Conservation (phyloP, 192 early-diverging fungal species). For the Coemansia furcata region DNA sequence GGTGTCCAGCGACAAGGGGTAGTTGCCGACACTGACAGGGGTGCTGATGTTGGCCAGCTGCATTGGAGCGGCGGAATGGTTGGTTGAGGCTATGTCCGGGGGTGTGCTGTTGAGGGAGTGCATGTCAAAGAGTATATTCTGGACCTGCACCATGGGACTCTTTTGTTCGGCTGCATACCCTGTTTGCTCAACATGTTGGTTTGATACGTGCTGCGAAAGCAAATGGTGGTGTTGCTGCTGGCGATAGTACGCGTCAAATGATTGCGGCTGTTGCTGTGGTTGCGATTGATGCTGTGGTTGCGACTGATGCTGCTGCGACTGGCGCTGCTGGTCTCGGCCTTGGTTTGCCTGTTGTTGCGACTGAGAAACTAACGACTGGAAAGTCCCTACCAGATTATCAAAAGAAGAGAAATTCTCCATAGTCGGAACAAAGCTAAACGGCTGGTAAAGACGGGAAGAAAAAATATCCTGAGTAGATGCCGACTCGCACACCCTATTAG, state of each 20-base stretch:
- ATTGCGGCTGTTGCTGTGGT: not conserved
- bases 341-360: constrained; percentile 11
- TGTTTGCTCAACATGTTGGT: not conserved
- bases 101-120: constrained; percentile 7
- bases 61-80: not conserved
- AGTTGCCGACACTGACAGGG: not conserved
- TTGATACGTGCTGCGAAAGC: not conserved
- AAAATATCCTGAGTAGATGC: constrained; percentile 21
- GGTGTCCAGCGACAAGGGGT: constrained; percentile 11
- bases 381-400: constrained; percentile 26
- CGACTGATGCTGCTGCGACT: not conserved
- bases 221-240: constrained; percentile 4
- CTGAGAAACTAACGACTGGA: constrained; percentile 19
- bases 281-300: not conserved
- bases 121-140: constrained; percentile 31
- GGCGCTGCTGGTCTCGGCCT: constrained; percentile 10
- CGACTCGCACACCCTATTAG: constrained; percentile 27
- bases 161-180: constrained; percentile 3
- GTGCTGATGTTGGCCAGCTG: not conserved
- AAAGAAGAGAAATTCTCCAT: constrained; percentile 46
- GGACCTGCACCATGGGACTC: not conserved
- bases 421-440: constrained; percentile 25
- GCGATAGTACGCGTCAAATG: constrained; percentile 5
- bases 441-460: constrained; percentile 24
- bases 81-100: constrained; percentile 1